phyloP scores from a whole-genome alignment of 352 stramenopile genomes.

The Globisporangium yorkense region DNA sequence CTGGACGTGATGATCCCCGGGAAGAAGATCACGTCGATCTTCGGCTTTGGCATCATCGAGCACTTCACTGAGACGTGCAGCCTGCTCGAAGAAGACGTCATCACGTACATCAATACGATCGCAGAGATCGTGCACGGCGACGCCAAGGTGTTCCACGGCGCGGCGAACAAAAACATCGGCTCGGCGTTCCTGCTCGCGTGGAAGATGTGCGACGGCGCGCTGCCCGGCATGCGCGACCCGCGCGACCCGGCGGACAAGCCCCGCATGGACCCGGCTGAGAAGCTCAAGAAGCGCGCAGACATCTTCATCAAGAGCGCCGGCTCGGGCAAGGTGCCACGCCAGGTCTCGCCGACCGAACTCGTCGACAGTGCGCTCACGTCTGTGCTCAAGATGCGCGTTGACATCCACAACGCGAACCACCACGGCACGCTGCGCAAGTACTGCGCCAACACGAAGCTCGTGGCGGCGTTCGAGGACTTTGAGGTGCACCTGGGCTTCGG shows the following conservation, averaged over 20 bases:
- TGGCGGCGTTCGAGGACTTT: slow-evolving; percentile 86
- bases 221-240: slow-evolving; percentile 81
- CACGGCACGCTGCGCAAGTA: slow-evolving; percentile 78
- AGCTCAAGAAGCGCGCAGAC: slow-evolving; percentile 45
- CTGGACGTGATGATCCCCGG: slow-evolving; percentile 97
- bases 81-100: slow-evolving; percentile 92
- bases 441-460: slow-evolving; percentile 76
- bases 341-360: slow-evolving; percentile 67
- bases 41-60: slow-evolving; percentile 95
- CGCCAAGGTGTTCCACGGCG: slow-evolving; percentile 90
- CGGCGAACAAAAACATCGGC: slow-evolving; percentile 97
- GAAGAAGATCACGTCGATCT: slow-evolving; percentile 96
- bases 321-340: slow-evolving; percentile 28
- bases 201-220: slow-evolving; percentile 90
- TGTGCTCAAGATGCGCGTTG: slow-evolving; percentile 96
- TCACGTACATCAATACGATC: slow-evolving; percentile 98
- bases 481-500: slow-evolving; percentile 95
- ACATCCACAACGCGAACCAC: slow-evolving; percentile 92
- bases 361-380: slow-evolving; percentile 94
- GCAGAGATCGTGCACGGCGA: slow-evolving; percentile 94
- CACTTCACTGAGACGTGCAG: slow-evolving; percentile 94
- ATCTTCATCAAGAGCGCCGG: slow-evolving; percentile 67
- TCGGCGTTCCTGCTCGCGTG: slow-evolving; percentile 93
- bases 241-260: slow-evolving; percentile 69
- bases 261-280: slow-evolving; percentile 59